These are phyloP conservation scores for Rhododendron vialii DNA, from an alignment of 148 eudicot genomes.

Conservation along the genomic window DNA sequence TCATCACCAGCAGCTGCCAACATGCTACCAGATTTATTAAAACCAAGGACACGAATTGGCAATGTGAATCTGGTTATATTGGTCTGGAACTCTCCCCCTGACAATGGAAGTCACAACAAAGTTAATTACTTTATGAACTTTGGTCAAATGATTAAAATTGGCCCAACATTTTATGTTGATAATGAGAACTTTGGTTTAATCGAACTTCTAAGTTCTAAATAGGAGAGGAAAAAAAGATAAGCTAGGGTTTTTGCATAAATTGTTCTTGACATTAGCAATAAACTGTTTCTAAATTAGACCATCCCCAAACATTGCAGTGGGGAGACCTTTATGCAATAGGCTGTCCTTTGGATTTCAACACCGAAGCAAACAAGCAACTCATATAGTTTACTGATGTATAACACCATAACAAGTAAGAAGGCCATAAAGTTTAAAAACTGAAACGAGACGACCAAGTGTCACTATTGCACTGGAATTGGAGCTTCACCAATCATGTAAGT, in stretches of 20 bases:
- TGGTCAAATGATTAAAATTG: background rate
- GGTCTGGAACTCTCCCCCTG: constrained; percentile 95
- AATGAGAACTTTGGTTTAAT: constrained; percentile 2
- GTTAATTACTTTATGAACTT: background rate
- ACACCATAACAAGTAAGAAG: background rate
- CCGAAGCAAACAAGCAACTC: background rate
- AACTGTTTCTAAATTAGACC: background rate
- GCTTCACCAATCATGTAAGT: background rate
- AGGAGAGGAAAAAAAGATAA: background rate
- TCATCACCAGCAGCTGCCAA: constrained; percentile 98
- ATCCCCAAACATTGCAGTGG: background rate
- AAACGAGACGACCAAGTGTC: background rate
- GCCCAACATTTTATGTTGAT: background rate
- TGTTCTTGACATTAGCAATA: background rate
- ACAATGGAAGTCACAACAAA: background rate
- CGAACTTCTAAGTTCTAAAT: background rate
- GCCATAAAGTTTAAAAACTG: background rate
- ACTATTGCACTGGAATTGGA: background rate
- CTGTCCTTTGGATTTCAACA: background rate
- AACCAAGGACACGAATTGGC: constrained; percentile 82
- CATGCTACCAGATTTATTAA: constrained; percentile 88
- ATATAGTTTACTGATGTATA: background rate
- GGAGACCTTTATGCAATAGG: background rate
- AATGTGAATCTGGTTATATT: constrained; percentile 93
- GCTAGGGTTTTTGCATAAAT: background rate